Conservation (phyloP, 139 green algal species). For the Coelastrella sp. region DNA sequence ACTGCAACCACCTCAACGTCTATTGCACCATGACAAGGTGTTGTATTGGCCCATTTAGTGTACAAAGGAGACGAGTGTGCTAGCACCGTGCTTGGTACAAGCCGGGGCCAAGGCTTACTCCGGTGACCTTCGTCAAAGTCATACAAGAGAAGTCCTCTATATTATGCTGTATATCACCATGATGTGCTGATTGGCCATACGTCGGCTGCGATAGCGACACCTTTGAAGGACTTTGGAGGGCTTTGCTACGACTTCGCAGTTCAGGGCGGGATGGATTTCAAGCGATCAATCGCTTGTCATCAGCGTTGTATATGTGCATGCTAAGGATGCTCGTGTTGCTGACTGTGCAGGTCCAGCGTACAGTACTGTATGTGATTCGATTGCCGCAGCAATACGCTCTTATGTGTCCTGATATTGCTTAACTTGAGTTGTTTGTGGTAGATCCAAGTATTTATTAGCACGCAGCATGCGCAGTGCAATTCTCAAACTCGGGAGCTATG, state of each 20-base stretch:
- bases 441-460: background rate
- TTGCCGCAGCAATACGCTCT: background rate
- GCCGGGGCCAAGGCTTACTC: background rate
- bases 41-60: no score
- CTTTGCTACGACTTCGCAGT: background rate
- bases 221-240: background rate
- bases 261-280: background rate
- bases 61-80: no score
- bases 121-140: background rate
- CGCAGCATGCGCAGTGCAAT: background rate
- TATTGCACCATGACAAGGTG: background rate
- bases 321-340: background rate
- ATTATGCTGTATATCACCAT: background rate
- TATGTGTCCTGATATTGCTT: background rate
- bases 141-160: background rate
- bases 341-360: background rate
- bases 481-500: background rate
- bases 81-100: background rate
- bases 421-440: background rate
- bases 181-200: no score
- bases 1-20: background rate
- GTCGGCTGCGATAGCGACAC: background rate
- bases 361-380: no score
- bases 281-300: no score
- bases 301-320: no score